Evolutionary conservation across 192 early-diverging fungal species (phyloP).

Genomic region (Gamsiella multidivaricata): DNA sequence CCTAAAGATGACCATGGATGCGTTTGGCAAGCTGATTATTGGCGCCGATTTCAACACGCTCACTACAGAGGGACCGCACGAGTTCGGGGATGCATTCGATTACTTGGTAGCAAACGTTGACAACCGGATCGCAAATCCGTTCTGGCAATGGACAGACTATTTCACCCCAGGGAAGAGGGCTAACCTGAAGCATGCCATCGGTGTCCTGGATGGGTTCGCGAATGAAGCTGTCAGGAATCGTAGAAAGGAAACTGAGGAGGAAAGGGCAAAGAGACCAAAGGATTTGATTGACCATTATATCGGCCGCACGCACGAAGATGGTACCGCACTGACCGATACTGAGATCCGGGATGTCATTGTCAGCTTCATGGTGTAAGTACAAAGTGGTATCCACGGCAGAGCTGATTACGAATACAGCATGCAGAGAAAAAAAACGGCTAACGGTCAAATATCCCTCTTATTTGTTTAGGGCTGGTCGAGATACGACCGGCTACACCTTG

Average conservation of each 20-base stretch:
- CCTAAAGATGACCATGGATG: conserved; percentile 54
- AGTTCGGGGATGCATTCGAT: conserved; percentile 65
- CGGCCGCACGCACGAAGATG: conserved; percentile 49
- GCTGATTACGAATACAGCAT: neutral
- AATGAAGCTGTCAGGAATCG: conserved; percentile 30
- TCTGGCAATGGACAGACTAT: conserved; percentile 48
- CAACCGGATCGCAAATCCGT: conserved; percentile 28
- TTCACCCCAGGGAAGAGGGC: conserved; percentile 13
- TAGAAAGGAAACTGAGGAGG: conserved; percentile 18
- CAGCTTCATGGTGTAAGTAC: conserved; percentile 51
- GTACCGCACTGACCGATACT: conserved; percentile 39
- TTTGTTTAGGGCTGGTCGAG: conserved; percentile 48
- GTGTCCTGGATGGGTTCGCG: conserved; percentile 33
- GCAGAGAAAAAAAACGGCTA: too few relatives aligned
- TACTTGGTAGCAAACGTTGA: conserved; percentile 40
- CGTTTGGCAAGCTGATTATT: conserved; percentile 49
- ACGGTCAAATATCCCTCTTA: too few relatives aligned
- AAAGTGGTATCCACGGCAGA: too few relatives aligned
- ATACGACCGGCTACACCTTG: conserved; percentile 40
- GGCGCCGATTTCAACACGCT: conserved; percentile 28
- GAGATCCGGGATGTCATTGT: conserved; percentile 58
- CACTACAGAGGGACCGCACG: conserved; percentile 5
- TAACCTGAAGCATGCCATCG: conserved; percentile 6
- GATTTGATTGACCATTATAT: conserved; percentile 62
- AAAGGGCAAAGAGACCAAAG: conserved; percentile 2